phyloP scores from a whole-genome alignment of 139 green algal genomes.

The Chlorella vulgaris region DNA sequence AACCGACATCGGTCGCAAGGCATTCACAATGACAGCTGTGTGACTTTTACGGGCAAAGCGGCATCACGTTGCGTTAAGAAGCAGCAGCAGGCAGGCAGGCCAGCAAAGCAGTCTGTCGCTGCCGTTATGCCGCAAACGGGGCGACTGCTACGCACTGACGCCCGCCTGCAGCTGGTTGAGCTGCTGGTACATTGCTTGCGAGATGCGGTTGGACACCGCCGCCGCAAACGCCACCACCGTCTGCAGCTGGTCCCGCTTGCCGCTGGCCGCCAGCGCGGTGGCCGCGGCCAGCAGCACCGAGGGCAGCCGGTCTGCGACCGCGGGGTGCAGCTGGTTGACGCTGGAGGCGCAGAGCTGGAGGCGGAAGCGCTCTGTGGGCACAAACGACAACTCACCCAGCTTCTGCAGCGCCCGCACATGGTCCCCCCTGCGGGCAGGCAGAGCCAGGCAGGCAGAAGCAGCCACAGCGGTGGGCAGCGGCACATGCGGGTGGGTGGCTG shows the following conservation, averaged over 20 bases:
- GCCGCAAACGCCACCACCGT: conserved; percentile 44
- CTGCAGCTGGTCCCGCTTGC: conserved; percentile 36
- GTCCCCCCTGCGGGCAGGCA: conserved; percentile 29
- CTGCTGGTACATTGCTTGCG: conserved; percentile 41
- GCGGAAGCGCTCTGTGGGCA: conserved; percentile 50
- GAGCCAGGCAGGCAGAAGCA: background rate
- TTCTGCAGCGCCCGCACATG: conserved; percentile 22
- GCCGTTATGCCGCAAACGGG: too few species aligned
- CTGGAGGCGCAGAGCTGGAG: conserved; percentile 34
- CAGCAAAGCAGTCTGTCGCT: too few species aligned
- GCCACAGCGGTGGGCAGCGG: background rate
- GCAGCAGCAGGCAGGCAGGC: too few species aligned
- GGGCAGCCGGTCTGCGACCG: conserved; percentile 40
- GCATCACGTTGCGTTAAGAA: too few species aligned
- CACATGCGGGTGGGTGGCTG: background rate
- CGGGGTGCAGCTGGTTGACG: conserved; percentile 37
- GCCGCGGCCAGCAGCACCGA: conserved; percentile 46
- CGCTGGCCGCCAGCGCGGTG: conserved; percentile 27
- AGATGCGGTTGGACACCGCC: conserved; percentile 44
- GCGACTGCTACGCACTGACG: too few species aligned
- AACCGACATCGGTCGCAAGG: too few species aligned
- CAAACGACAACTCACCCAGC: conserved; percentile 49
- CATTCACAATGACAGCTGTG: too few species aligned
- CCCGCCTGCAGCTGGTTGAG: conserved; percentile 51
- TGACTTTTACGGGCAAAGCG: too few species aligned